Base-by-base conservation (phyloP, 2,329 filamentous ascomycete genomes). In the Cladophialophora immunda region DNA sequence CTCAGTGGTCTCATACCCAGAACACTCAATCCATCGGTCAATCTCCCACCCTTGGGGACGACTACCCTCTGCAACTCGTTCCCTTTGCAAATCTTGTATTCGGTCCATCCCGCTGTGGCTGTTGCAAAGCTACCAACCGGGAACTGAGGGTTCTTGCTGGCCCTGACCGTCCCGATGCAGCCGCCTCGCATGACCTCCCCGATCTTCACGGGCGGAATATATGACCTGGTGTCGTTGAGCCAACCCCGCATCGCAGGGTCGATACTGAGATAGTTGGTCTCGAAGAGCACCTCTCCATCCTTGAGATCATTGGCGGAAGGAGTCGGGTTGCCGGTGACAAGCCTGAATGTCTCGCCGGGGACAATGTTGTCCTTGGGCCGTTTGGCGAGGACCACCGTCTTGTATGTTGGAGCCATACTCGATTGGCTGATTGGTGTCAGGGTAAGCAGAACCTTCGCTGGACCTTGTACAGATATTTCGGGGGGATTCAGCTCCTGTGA, bases 191-290 rank as follows among this genome's bases (percentile, higher is more conserved):
- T 93, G 36, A 85, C 81, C 66, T 87, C 87, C 72, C 88, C 89
- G 67, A 90, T 85, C 70, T 88, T 80, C 30, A 93, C 89, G 7
- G 90, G 89, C 0, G 89, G 87, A 1, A 91, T 76, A 77, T 93
- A 93, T 0, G 89, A 86, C 32, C 86, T 81, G 41, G 80, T 79
- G 58, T 71, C 82, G 68, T 79, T 90, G 22, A 93, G 78, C 89
- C 89, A 92, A 66, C 87, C 87, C 72, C 90, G 85, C 90, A 92
- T 92, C n/a, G 90, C 89, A 1, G 90, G 90, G 78, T 92, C 90
- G 45, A 92, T 82, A 9, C 87, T 89, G 53, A 92, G 82, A 74
- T 92, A 92, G 67, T 90, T 81, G 1, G 80, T 80, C 65, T 83
- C 80, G 65, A 84, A 81, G 66, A 92, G 82, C 63, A 92, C 81